phyloP scores from a whole-genome alignment of 2,329 filamentous ascomycete species.

The Phaeomoniella chlamydospora region DNA sequence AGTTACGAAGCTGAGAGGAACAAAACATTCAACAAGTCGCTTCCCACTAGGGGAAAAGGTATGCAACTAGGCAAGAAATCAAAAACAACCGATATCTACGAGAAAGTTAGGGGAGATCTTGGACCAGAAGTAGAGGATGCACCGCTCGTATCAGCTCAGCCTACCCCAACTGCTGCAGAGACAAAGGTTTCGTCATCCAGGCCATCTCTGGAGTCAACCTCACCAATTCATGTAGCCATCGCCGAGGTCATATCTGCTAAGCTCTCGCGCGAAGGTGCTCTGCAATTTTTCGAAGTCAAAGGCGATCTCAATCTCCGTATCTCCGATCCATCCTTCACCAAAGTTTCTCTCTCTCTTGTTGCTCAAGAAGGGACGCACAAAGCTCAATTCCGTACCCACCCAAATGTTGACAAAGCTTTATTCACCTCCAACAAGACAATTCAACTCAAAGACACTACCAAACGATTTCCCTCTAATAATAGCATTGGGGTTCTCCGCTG shows the following conservation, averaged over 20 bases:
- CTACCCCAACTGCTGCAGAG: constrained; percentile 33
- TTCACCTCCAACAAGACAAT: constrained; percentile 76
- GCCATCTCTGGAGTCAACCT: constrained; percentile 55
- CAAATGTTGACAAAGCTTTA: constrained; percentile 80
- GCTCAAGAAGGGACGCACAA: constrained; percentile 48
- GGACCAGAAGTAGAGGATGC: constrained; percentile 70
- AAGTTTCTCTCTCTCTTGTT: constrained; percentile 71
- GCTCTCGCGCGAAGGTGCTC: constrained; percentile 70
- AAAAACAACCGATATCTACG: constrained; percentile 94
- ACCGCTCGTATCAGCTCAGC: constrained; percentile 52
- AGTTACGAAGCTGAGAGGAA: constrained; percentile 96
- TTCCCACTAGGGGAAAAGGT: constrained; percentile 73
- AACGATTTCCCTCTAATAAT: constrained; percentile 90
- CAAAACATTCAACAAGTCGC: constrained; percentile 60
- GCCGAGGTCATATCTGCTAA: constrained; percentile 84
- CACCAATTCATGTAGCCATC: constrained; percentile 74
- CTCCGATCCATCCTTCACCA: constrained; percentile 74
- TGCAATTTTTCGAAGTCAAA: constrained; percentile 78
- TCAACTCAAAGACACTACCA: constrained; percentile 75
- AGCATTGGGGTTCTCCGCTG: constrained; percentile 85
- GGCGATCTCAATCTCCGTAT: constrained; percentile 88
- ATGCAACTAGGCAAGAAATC: constrained; percentile 99
- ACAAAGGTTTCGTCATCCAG: constrained; percentile 36
- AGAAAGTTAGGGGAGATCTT: constrained; percentile 82
- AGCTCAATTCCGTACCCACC: constrained; percentile 87